Base-by-base conservation (phyloP, 176 grass and related monocot genomes). In the Neostapfia colusana region DNA sequence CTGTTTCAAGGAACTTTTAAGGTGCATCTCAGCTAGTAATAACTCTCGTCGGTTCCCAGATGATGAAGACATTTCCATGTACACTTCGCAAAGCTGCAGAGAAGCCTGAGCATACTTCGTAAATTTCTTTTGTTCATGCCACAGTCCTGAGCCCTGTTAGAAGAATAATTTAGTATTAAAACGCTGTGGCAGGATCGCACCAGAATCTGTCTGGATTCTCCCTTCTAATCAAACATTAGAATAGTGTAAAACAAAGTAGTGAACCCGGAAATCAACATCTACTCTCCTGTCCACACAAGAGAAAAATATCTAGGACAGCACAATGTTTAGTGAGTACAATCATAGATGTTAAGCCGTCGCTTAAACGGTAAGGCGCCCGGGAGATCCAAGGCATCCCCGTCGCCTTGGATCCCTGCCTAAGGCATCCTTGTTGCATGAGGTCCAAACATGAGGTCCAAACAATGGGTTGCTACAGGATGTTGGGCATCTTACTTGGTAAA, bases 1-100 rank as follows among this genome's bases (percentile, higher is more conserved):
- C 94, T 93, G 86, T 78, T 93, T 97, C 66, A 97, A 89, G 44
- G 84, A 81, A 72, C 88, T 93, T 93, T 81, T 91, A 41, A 97
- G 86, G 66, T 93, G 91, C 91, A 97, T 89, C 84, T 93, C 90
- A 27, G 86, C 94, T 67, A 69, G 61, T 38, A 90, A 85, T 83
- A 97, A 79, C 57, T 97, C 88, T 72, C 50, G 80, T 10, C 54
- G 61, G 68, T 72, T 91, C 57, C 91, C 94, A 54, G 31, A 87
- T 10, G 88, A 89, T 28, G 85, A 83, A 83, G 88, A 83, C 85
- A 93, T 91, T 84, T 93, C 88, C 82, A 93, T 78, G 69, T 89
- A 93, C 73, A 84, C 58, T 62, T 88, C 88, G 79, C 91, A 97
- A 74, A 97, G 85, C 74, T 89, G 81, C 58, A 93, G 60, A 68